Conservation (phyloP, 2,329 filamentous ascomycete species). For the Metarhizium brunneum region DNA sequence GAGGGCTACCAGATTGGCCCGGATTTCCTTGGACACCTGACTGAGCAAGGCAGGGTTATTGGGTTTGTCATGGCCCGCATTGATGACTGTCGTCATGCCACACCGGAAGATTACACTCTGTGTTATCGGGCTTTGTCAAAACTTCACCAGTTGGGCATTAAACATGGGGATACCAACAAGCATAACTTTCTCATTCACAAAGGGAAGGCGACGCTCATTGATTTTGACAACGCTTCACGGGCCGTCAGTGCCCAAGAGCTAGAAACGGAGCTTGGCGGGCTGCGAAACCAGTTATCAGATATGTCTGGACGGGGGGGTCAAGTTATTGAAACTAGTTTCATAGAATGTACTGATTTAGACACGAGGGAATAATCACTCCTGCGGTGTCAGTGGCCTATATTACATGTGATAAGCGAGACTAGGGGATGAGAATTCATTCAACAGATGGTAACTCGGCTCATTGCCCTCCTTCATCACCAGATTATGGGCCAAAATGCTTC, state of each 20-base stretch:
- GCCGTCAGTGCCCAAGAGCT: background rate
- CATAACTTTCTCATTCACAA: conserved; percentile 26
- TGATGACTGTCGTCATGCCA: conserved; percentile 15
- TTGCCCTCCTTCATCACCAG: no score
- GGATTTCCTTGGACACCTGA: conserved; percentile 16
- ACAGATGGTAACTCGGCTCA: no score
- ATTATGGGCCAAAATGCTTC: no score
- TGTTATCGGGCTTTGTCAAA: conserved; percentile 18
- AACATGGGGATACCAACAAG: conserved; percentile 28
- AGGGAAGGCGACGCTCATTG: conserved; percentile 18
- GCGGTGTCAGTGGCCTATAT: no score
- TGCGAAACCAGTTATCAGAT: background rate
- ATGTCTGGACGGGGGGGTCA: background rate
- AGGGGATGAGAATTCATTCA: no score
- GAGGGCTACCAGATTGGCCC: conserved; percentile 20
- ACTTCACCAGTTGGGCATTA: conserved; percentile 18
- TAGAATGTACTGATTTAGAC: no score
- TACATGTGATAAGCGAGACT: no score
- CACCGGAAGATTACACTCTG: conserved; percentile 14
- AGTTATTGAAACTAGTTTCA: no score
- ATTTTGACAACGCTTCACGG: conserved; percentile 17
- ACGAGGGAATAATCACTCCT: no score
- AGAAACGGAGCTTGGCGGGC: background rate
- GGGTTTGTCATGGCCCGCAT: conserved; percentile 26
- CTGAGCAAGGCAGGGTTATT: conserved; percentile 24